These are phyloP conservation scores for Salvia rosmarinus DNA, from an alignment of 257 asterid species.

Conservation along the genomic window DNA sequence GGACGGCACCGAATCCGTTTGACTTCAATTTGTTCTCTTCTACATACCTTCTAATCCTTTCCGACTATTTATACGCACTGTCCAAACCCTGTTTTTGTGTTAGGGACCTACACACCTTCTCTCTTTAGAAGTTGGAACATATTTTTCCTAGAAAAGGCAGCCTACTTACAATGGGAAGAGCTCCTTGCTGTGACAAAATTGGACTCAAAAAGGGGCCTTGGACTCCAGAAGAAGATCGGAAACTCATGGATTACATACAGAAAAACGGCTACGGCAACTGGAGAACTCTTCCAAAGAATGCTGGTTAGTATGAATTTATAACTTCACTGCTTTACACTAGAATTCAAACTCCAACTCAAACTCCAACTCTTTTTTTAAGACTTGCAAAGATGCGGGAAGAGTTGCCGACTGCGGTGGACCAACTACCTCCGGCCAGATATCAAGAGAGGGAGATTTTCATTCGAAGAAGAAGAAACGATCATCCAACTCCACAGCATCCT, in stretches of 20 bases:
- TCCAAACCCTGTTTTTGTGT: slow-evolving; percentile 1
- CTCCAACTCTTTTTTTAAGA: slow-evolving; percentile 36
- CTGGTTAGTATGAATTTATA: slow-evolving; percentile 47
- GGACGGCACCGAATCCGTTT: slow-evolving; percentile 66
- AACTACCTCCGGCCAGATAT: slow-evolving; percentile 87
- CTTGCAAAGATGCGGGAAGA: slow-evolving; percentile 84
- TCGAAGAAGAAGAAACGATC: slow-evolving; percentile 79
- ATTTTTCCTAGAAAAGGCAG: background rate
- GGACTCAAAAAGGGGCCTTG: slow-evolving; percentile 92
- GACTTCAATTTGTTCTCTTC: slow-evolving; percentile 36
- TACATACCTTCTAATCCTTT: background rate
- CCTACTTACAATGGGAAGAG: slow-evolving; percentile 56
- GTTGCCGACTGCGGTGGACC: slow-evolving; percentile 86
- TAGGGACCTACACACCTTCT: background rate
- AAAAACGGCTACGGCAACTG: slow-evolving; percentile 76
- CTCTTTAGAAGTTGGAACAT: background rate
- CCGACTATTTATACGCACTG: slow-evolving; percentile 17
- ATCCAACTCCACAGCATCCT: slow-evolving; percentile 78
- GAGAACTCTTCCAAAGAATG: slow-evolving; percentile 83
- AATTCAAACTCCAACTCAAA: background rate
- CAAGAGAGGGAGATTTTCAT: slow-evolving; percentile 74
- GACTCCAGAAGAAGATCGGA: slow-evolving; percentile 84
- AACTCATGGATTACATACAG: slow-evolving; percentile 65
- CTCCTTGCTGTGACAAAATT: slow-evolving; percentile 81
- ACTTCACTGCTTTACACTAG: background rate